These are phyloP conservation scores for Jatropha podagrica DNA, from an alignment of 441 rosid genomes.

Conservation along the genomic window DNA sequence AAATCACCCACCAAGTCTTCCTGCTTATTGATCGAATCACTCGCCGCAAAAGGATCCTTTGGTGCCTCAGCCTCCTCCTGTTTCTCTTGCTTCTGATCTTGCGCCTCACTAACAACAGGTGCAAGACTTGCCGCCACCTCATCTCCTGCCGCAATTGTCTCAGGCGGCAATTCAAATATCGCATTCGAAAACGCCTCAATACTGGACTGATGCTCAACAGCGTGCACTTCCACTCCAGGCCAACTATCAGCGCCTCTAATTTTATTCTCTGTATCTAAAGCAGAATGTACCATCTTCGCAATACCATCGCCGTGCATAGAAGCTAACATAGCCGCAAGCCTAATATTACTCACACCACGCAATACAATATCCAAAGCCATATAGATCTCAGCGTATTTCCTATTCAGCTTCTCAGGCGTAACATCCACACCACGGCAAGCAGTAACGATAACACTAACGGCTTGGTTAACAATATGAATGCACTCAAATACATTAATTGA, in stretches of 20 bases:
- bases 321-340: conserved; percentile 88
- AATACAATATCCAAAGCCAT: conserved; percentile 94
- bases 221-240: conserved; percentile 54
- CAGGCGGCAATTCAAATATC: conserved; percentile 70
- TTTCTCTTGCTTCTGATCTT: conserved; percentile 38
- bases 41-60: conserved; percentile 87
- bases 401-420: conserved; percentile 81
- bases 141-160: conserved; percentile 79
- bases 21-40: conserved; percentile 66
- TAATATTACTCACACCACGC: conserved; percentile 82
- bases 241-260: conserved; percentile 89
- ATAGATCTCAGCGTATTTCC: conserved; percentile 90
- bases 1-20: conserved; percentile 79
- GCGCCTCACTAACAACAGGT: conserved; percentile 48
- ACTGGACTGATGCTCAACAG: conserved; percentile 62
- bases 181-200: conserved; percentile 60
- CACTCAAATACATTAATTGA: conserved; percentile 91
- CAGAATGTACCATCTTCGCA: conserved; percentile 96
- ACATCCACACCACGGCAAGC: conserved; percentile 98
- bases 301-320: conserved; percentile 95
- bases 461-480: conserved; percentile 89
- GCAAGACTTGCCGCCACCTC: conserved; percentile 62
- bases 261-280: conserved; percentile 78
- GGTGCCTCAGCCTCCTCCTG: conserved; percentile 51
- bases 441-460: conserved; percentile 83